Conservation (phyloP, 345 rosid species). For the Lagerstroemia speciosa region DNA sequence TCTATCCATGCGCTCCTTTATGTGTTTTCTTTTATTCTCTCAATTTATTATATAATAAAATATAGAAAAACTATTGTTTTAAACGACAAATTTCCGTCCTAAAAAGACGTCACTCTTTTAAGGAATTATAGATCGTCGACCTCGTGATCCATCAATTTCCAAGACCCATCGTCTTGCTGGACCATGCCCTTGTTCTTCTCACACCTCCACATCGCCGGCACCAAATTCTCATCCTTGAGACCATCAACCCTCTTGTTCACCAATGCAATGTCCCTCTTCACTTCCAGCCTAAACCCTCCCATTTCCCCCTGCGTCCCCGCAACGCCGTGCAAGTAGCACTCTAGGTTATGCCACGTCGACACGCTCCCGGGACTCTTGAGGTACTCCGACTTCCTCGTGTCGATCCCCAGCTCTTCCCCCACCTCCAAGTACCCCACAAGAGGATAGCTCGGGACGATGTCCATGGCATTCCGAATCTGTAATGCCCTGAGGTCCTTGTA, state of each 20-base stretch:
- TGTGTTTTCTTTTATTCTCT: no score
- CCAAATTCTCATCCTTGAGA: conserved; percentile 45
- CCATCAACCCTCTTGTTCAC: conserved; percentile 47
- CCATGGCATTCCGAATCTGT: conserved; percentile 38
- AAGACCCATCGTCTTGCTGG: conserved; percentile 61
- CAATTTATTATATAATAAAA: no score
- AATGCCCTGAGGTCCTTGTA: conserved; percentile 42
- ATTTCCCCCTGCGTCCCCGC: conserved; percentile 58
- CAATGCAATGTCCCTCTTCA: conserved; percentile 47
- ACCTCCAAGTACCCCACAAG: conserved; percentile 49
- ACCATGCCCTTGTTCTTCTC: conserved; percentile 64
- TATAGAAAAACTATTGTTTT: no score
- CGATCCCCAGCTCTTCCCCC: conserved; percentile 55
- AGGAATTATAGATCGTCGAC: conserved; percentile 17
- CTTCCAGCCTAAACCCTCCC: conserved; percentile 50
- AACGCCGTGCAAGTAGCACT: conserved; percentile 66
- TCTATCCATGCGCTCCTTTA: no score
- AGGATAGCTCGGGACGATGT: conserved; percentile 63
- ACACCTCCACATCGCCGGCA: conserved; percentile 52
- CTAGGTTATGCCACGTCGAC: conserved; percentile 46
- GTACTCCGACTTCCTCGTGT: conserved; percentile 50
- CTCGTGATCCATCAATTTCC: conserved; percentile 69
- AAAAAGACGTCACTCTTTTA: no score
- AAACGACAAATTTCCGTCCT: no score
- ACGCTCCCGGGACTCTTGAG: conserved; percentile 48